Evolutionary conservation across 345 rosid genomes (phyloP).

Genomic region (Melastoma malabathricum): DNA sequence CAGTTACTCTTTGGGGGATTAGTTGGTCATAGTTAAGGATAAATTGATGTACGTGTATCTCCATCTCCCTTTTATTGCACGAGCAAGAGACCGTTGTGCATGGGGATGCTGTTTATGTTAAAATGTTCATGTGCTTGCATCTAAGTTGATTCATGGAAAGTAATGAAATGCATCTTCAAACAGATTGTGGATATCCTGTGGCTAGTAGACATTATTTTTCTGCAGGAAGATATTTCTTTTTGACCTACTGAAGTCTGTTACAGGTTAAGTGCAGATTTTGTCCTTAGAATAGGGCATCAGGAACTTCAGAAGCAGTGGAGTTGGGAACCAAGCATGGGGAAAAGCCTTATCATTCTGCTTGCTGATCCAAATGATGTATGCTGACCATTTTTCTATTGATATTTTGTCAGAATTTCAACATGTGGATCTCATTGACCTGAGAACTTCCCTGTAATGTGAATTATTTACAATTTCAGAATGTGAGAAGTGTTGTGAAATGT

Average conservation of each 20-base stretch:
- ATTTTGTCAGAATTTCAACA: not conserved
- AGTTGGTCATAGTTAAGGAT: no score
- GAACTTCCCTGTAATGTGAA: constrained; percentile 3
- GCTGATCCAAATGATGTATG: constrained; percentile 89
- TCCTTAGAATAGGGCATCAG: constrained; percentile 49
- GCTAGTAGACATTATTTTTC: no score
- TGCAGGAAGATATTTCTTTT: no score
- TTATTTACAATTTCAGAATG: constrained; percentile 41
- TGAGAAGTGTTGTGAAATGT: constrained; percentile 76
- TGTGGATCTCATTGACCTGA: constrained; percentile 4
- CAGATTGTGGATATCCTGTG: no score
- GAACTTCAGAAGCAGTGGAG: constrained; percentile 70
- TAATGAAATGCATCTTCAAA: no score
- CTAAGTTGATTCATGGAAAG: no score
- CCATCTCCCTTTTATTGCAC: no score
- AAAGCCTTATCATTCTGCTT: constrained; percentile 72
- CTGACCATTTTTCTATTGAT: constrained; percentile 1
- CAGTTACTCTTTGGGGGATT: no score
- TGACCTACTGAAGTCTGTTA: constrained; percentile 6
- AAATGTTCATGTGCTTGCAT: no score
- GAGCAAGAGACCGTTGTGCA: no score
- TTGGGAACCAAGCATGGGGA: constrained; percentile 87
- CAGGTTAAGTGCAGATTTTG: constrained; percentile 71
- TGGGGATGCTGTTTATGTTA: no score
- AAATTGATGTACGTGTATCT: no score